Evolutionary conservation across 2,329 filamentous ascomycete genomes (phyloP).

Genomic region (Colletotrichum musae): DNA sequence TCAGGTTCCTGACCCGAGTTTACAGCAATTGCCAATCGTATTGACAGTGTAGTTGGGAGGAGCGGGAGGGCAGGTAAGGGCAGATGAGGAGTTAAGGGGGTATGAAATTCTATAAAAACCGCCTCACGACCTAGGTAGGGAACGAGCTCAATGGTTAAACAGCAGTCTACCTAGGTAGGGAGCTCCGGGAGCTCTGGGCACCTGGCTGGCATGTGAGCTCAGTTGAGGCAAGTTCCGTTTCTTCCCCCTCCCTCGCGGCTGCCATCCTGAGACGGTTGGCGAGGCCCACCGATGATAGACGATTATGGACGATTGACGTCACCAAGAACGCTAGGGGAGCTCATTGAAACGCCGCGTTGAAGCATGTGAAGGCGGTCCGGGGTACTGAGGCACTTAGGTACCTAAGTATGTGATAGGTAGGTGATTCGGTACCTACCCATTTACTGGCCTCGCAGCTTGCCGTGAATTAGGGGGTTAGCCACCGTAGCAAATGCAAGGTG

Average conservation of each 20-base stretch:
- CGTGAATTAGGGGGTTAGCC: too few species aligned
- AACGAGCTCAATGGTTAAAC: neutral
- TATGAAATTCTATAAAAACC: slow-evolving; percentile 16
- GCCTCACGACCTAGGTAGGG: neutral
- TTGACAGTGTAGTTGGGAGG: neutral
- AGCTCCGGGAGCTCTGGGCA: slow-evolving; percentile 37
- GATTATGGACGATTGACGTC: slow-evolving; percentile 33
- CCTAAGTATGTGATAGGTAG: too few species aligned
- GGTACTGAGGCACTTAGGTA: neutral
- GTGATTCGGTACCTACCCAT: too few species aligned
- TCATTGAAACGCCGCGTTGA: slow-evolving; percentile 32
- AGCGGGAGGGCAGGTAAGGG: neutral
- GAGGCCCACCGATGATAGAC: slow-evolving; percentile 27
- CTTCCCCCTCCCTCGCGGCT: slow-evolving; percentile 2
- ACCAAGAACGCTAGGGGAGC: slow-evolving; percentile 33
- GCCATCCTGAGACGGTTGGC: slow-evolving; percentile 21
- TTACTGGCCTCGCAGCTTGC: too few species aligned
- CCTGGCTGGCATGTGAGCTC: slow-evolving; percentile 31
- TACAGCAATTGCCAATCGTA: slow-evolving; percentile 5
- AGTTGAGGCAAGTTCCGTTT: slow-evolving; percentile 6
- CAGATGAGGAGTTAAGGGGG: slow-evolving; percentile 4
- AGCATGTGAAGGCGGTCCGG: slow-evolving; percentile 37
- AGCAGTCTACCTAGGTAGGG: slow-evolving; percentile 19
- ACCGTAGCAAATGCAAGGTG: too few species aligned
- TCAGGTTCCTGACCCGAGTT: too few species aligned